Base-by-base conservation (phyloP, 768 basidiomycete species). In the Thelephora ganbajun region DNA sequence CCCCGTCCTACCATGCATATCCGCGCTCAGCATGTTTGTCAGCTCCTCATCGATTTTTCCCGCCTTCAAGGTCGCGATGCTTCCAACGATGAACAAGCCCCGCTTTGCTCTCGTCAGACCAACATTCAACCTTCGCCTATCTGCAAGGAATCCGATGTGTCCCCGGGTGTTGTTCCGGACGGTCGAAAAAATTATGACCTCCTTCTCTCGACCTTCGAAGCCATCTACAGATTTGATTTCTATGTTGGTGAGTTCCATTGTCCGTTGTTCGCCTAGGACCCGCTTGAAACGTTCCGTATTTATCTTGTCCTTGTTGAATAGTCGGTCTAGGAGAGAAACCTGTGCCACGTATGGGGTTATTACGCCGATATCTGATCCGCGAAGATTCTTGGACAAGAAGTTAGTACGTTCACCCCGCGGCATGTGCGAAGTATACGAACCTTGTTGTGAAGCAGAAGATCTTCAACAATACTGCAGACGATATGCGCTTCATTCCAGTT, bases 201-300 rank as follows among this genome's bases (percentile, higher is more conserved):
- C 83, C 66, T 94, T 94, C 67, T 96, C 89, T 41, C 89, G 74
- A 11, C 91, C 91, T 62, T 96, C 89, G 61, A 93, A 96, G 16
- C 91, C 91, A 56, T 96, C 91, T 12, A 96, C 91, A 0, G 91
- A 94, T 66, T 86, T 88, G 56, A 94, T 74, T 62, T 94, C 91
- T 45, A 96, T 72, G 46, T 74, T 61, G 0, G 65, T 57, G 6
- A 89, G 61, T 53, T 92, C 79, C 64, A 73, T 67, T 16, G 71
- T 77, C 20, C 88, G 78, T 42, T 71, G 71, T 12, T 71, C 63
- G 18, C 89, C 90, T 19, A 93, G 69, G 0, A 76, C 70, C 5
- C 62, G 57, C 35, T 63, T 61, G 59, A 90, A 83, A 0, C 79
- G 76, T 44, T 61, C 60, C 36, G 63, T 62, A 45, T 77, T 74